Conservation (phyloP, 805 yeast species). For the Nematodospora valgi region DNA sequence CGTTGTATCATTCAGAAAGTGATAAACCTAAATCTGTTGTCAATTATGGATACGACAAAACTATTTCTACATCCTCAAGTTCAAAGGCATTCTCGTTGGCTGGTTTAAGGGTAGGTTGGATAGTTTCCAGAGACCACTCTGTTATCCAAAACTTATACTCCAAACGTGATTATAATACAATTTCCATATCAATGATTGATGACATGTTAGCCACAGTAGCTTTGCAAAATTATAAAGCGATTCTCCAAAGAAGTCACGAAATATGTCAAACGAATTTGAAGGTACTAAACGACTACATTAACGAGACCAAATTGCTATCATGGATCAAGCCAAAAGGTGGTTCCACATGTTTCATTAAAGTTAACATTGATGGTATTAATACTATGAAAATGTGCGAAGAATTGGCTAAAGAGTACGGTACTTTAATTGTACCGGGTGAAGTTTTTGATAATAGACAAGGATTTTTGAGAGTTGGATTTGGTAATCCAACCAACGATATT, state of each 20-base stretch:
- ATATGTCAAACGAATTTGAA: conserved; percentile 38
- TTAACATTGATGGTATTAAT: conserved; percentile 23
- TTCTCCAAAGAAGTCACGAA: conserved; percentile 37
- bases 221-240: conserved; percentile 26
- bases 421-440: conserved; percentile 50
- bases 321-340: conserved; percentile 49
- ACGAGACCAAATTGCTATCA: conserved; percentile 20
- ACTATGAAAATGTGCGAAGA: conserved; percentile 32
- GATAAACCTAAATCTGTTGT: conserved; percentile 37
- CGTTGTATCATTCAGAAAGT: conserved; percentile 40
- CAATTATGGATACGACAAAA: conserved; percentile 37
- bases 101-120: conserved; percentile 54
- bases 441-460: conserved; percentile 40
- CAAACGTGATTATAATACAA: conserved; percentile 50
- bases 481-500: conserved; percentile 36
- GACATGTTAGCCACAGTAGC: conserved; percentile 45
- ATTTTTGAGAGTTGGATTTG: conserved; percentile 47
- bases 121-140: conserved; percentile 31
- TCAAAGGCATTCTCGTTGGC: conserved; percentile 56
- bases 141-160: conserved; percentile 30
- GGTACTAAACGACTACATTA: conserved; percentile 31
- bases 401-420: conserved; percentile 30
- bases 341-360: conserved; percentile 41
- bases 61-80: conserved; percentile 47
- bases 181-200: conserved; percentile 46